These are phyloP conservation scores for Cardiospermum halicacabum DNA, from an alignment of 345 rosid species.

Conservation along the genomic window DNA sequence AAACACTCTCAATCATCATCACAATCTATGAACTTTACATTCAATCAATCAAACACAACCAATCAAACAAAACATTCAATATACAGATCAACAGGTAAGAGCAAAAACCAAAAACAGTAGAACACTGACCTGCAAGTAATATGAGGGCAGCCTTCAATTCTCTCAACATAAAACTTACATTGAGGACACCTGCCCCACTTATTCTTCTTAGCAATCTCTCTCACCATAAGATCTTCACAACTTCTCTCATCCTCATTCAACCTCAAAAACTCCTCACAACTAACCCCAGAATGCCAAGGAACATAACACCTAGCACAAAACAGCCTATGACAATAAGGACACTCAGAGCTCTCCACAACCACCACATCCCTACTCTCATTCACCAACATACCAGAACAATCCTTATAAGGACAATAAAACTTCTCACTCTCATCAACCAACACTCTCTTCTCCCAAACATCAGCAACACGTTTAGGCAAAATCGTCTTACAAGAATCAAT, in stretches of 20 bases:
- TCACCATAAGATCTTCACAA: slow-evolving; percentile 36
- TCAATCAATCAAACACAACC: neutral
- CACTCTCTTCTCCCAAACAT: slow-evolving; percentile 48
- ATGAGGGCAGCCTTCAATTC: slow-evolving; percentile 37
- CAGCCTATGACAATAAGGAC: slow-evolving; percentile 59
- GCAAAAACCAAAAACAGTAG: neutral
- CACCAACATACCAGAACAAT: slow-evolving; percentile 57
- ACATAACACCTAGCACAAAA: slow-evolving; percentile 41
- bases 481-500: slow-evolving; percentile 36
- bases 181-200: slow-evolving; percentile 48
- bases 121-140: slow-evolving; percentile 41
- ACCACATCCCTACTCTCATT: slow-evolving; percentile 20
- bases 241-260: slow-evolving; percentile 38
- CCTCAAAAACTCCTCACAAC: slow-evolving; percentile 28
- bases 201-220: slow-evolving; percentile 30
- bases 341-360: slow-evolving; percentile 53
- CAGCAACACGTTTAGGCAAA: slow-evolving; percentile 40
- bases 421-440: slow-evolving; percentile 29
- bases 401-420: slow-evolving; percentile 67
- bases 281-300: slow-evolving; percentile 39
- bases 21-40: neutral
- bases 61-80: too few species aligned
- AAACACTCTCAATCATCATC: neutral
- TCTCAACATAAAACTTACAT: slow-evolving; percentile 41
- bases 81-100: too few species aligned